These are phyloP conservation scores for Mycogone perniciosa DNA, from an alignment of 2,329 filamentous ascomycete species.

Conservation along the genomic window DNA sequence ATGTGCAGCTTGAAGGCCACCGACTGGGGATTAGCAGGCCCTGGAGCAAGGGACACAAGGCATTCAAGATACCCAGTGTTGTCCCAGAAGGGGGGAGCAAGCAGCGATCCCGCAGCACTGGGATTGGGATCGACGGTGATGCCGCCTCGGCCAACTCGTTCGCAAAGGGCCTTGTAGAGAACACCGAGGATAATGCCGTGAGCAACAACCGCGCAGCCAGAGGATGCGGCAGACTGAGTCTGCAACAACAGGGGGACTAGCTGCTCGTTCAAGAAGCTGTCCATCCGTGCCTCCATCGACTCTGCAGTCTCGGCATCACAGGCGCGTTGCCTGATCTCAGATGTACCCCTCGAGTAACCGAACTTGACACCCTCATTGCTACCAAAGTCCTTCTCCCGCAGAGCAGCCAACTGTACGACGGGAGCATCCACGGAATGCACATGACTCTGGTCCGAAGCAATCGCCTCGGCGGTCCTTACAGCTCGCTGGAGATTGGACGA, in stretches of 20 bases:
- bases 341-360: constrained; percentile 25
- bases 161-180: constrained; percentile 58
- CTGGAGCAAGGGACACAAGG: constrained; percentile 14
- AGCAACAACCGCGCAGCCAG: constrained; percentile 60
- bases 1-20: constrained; percentile 42
- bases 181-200: constrained; percentile 75
- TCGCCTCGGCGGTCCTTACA: constrained; percentile 60
- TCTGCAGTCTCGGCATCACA: constrained; percentile 60
- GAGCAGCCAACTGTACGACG: constrained; percentile 29
- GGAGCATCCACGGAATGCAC: constrained; percentile 10
- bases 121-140: constrained; percentile 16
- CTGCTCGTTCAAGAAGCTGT: constrained; percentile 59
- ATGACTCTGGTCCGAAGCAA: constrained; percentile 50
- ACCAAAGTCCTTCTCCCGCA: constrained; percentile 72
- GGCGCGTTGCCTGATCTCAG: constrained; percentile 19
- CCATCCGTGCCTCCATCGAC: constrained; percentile 58
- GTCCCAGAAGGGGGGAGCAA: constrained; percentile 37
- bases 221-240: constrained; percentile 6
- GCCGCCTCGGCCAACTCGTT: constrained; percentile 36
- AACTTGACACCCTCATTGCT: constrained; percentile 61
- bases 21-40: constrained; percentile 1
- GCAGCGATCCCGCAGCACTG: constrained; percentile 9
- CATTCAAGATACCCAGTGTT: constrained; percentile 47
- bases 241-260: constrained; percentile 50
- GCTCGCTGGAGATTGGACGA: constrained; percentile 74